phyloP scores from a whole-genome alignment of 108 stramenopile genomes.

The Nitzschia palea region DNA sequence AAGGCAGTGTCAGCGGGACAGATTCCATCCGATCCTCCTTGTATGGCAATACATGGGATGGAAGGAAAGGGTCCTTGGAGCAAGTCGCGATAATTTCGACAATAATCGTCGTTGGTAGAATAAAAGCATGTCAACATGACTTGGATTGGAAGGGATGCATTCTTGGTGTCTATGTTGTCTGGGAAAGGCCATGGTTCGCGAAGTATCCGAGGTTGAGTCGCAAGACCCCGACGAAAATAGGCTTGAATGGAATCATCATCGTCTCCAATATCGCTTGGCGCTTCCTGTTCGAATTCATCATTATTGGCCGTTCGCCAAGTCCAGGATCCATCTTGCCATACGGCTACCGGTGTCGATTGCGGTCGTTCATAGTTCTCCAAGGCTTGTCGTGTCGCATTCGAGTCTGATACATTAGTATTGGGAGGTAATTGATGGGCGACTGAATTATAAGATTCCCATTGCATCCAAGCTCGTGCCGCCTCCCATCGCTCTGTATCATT shows the following conservation, averaged over 20 bases:
- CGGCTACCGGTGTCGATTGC: background rate
- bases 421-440: conserved; percentile 4
- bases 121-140: conserved; percentile 82
- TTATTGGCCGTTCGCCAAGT: background rate
- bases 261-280: too few relatives aligned
- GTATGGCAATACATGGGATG: conserved; percentile 66
- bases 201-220: background rate
- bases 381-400: conserved; percentile 4
- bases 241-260: background rate
- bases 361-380: background rate
- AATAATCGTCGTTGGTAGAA: conserved; percentile 57
- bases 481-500: conserved; percentile 34
- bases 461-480: conserved; percentile 59
- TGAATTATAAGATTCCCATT: conserved; percentile 53
- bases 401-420: background rate
- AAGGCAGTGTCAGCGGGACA: conserved; percentile 78
- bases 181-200: background rate
- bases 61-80: conserved; percentile 8
- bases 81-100: conserved; percentile 20
- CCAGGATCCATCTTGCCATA: background rate
- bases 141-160: conserved; percentile 55
- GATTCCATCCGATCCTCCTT: conserved; percentile 68
- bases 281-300: too few relatives aligned
- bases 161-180: conserved; percentile 24
- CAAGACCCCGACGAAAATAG: background rate